Evolutionary conservation across 106 monocot species (phyloP).

Genomic region (Hemerocallis citrina): DNA sequence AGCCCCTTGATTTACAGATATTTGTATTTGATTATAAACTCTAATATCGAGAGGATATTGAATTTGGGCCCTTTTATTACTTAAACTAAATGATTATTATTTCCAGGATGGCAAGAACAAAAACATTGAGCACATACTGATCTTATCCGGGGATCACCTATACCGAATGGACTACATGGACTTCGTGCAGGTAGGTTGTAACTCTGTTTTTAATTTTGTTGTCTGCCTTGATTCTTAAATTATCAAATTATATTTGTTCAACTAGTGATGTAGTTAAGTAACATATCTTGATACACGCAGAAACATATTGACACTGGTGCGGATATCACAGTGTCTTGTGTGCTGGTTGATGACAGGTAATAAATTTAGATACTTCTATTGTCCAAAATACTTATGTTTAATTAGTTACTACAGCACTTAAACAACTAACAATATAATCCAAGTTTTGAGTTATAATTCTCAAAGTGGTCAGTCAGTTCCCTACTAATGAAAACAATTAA

Average conservation of each 20-base stretch:
- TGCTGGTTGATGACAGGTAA: conserved; percentile 68
- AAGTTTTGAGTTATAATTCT: too few relatives aligned
- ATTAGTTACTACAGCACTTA: too few relatives aligned
- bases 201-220: background rate
- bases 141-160: conserved; percentile 84
- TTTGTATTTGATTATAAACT: too few relatives aligned
- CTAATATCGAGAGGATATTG: too few relatives aligned
- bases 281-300: conserved; percentile 19
- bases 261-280: background rate
- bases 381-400: too few relatives aligned
- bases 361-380: too few relatives aligned
- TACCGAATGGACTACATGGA: conserved; percentile 97
- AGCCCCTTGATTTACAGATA: too few relatives aligned
- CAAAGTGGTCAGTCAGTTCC: too few relatives aligned
- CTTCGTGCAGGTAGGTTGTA: conserved; percentile 60
- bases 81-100: background rate
- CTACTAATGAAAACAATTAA: too few relatives aligned
- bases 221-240: background rate
- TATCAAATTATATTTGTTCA: background rate
- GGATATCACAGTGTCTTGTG: conserved; percentile 83
- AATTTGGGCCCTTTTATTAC: too few relatives aligned
- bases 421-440: too few relatives aligned
- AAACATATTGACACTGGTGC: conserved; percentile 65
- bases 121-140: conserved; percentile 70
- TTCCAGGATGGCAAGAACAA: conserved; percentile 70